A percentile compares a stretch with the other conserved stretches of the same genome.
phyloP scores from a whole-genome alignment of 139 green algal genomes.

The Tetradesmus obliquus region DNA sequence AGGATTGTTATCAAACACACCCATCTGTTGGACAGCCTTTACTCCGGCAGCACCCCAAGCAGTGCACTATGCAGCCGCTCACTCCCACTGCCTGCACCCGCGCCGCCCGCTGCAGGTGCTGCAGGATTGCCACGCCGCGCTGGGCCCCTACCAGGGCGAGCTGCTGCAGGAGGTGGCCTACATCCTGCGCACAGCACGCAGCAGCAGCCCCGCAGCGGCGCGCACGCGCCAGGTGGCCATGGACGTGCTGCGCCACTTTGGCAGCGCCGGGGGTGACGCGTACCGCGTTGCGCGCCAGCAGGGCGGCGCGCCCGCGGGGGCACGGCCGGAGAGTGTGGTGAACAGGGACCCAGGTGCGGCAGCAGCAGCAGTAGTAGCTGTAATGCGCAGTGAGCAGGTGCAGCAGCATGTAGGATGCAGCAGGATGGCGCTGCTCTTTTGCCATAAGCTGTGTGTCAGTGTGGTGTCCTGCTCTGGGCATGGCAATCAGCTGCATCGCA shows the following conservation, averaged over 20 bases:
- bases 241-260: conserved; percentile 45
- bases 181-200: conserved; percentile 49
- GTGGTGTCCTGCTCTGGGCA: too few relatives aligned
- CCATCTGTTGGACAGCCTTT: too few relatives aligned
- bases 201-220: conserved; percentile 3
- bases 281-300: conserved; percentile 12
- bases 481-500: neutral
- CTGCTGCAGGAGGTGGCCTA: conserved; percentile 67
- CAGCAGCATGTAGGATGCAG: neutral
- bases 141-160: conserved; percentile 56
- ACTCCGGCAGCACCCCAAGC: too few relatives aligned
- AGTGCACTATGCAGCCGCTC: neutral
- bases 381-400: neutral
- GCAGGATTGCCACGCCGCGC: conserved; percentile 52
- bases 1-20: too few relatives aligned
- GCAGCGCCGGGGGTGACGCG: conserved; percentile 30
- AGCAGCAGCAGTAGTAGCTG: neutral
- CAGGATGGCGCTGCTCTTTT: neutral
- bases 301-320: neutral
- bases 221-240: conserved; percentile 36
- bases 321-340: neutral
- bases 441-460: too few relatives aligned
- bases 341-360: conserved; percentile 7
- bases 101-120: conserved; percentile 49
- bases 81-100: neutral